These are phyloP conservation scores for Eucalyptus tenuipes DNA, from an alignment of 345 rosid species.

Conservation along the genomic window DNA sequence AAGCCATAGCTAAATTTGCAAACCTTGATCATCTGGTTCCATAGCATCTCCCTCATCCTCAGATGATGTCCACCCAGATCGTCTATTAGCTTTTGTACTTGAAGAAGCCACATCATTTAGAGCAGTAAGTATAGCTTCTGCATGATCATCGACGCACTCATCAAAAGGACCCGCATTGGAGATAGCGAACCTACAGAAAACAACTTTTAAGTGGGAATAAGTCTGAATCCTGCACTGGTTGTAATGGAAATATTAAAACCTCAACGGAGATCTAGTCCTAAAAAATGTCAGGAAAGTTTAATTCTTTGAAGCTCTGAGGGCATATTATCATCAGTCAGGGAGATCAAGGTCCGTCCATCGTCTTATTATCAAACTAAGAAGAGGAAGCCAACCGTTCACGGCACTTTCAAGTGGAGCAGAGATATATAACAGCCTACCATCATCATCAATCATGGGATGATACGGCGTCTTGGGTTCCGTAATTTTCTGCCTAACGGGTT, in stretches of 20 bases:
- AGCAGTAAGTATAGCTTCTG: constrained; percentile 51
- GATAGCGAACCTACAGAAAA: constrained; percentile 44
- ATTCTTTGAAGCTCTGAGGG: not conserved
- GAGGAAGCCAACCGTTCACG: not conserved
- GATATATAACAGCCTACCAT: constrained; percentile 32
- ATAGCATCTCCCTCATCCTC: constrained; percentile 84
- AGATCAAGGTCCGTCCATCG: not conserved
- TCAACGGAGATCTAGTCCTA: not conserved
- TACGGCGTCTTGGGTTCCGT: constrained; percentile 98
- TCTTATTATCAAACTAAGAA: not conserved
- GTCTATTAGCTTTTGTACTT: constrained; percentile 23
- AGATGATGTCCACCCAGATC: constrained; percentile 75
- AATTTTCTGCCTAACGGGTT: constrained; percentile 94
- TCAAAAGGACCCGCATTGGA: constrained; percentile 44
- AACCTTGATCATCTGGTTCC: constrained; percentile 74
- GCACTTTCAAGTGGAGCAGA: not conserved
- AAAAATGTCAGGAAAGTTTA: not conserved
- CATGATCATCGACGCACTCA: constrained; percentile 52
- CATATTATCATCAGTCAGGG: not conserved
- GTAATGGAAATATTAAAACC: not conserved
- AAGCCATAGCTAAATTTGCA: not conserved
- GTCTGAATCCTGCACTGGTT: not conserved
- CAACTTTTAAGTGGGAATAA: not conserved
- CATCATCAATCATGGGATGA: constrained; percentile 89
- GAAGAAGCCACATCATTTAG: constrained; percentile 69